These are phyloP conservation scores for Cydonia oblonga DNA, from an alignment of 331 rosid species.

Conservation along the genomic window DNA sequence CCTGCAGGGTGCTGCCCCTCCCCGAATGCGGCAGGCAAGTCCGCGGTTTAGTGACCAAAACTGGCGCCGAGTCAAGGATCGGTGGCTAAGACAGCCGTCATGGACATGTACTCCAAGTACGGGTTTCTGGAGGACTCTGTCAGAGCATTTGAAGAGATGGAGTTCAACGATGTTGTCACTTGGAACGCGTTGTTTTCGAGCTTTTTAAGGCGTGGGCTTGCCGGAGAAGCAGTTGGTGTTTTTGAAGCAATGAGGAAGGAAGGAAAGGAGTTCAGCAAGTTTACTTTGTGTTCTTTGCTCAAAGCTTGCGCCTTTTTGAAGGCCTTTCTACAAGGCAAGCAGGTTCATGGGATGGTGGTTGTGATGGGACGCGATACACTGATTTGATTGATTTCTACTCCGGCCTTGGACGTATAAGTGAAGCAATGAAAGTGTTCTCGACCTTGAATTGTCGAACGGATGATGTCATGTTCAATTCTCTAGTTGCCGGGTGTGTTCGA, in stretches of 20 bases:
- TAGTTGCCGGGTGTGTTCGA: slow-evolving; percentile 47
- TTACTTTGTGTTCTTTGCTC: slow-evolving; percentile 57
- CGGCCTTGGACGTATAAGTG: slow-evolving; percentile 27
- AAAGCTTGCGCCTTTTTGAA: slow-evolving; percentile 47
- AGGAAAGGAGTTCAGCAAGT: slow-evolving; percentile 31
- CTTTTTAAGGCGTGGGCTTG: slow-evolving; percentile 31
- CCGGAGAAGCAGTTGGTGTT: slow-evolving; percentile 30
- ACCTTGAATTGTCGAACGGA: slow-evolving; percentile 34
- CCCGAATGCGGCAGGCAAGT: slow-evolving; percentile 29
- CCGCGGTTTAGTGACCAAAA: slow-evolving; percentile 38
- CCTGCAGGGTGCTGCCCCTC: slow-evolving; percentile 22
- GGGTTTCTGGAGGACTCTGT: slow-evolving; percentile 25
- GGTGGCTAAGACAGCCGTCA: slow-evolving; percentile 34
- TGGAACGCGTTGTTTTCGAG: slow-evolving; percentile 45
- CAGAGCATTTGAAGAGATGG: slow-evolving; percentile 43
- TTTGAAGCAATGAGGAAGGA: slow-evolving; percentile 38
- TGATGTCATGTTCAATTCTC: slow-evolving; percentile 35
- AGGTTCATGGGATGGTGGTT: slow-evolving; percentile 61
- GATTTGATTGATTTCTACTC: slow-evolving; percentile 57
- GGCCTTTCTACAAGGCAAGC: slow-evolving; percentile 39
- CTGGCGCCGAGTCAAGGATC: slow-evolving; percentile 27
- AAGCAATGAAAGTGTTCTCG: slow-evolving; percentile 38
- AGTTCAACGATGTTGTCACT: slow-evolving; percentile 42
- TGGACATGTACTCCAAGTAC: slow-evolving; percentile 50
- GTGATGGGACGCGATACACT: slow-evolving; percentile 45